Evolutionary conservation across 371 early-diverging fungal genomes (phyloP).

Genomic region (Coemansia sp.): DNA sequence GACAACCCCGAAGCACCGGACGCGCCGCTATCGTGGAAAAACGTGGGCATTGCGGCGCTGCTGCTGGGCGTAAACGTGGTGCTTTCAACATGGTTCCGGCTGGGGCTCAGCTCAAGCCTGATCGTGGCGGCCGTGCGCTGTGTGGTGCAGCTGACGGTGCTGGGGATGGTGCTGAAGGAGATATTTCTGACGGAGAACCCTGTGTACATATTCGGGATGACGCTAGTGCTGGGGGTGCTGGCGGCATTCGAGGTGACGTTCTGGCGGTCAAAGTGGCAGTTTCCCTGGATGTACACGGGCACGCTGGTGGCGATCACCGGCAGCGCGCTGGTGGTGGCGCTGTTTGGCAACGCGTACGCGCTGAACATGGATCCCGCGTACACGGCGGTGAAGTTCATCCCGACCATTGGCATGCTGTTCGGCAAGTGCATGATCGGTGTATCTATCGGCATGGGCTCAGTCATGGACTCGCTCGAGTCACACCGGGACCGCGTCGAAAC

Average conservation of each 20-base stretch:
- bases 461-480: constrained; percentile 61
- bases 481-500: constrained; percentile 74
- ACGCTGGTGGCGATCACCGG: constrained; percentile 39
- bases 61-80: constrained; percentile 47
- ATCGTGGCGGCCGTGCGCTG: constrained; percentile 56
- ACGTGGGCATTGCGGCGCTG: constrained; percentile 45
- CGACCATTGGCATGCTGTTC: constrained; percentile 82
- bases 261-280: constrained; percentile 47
- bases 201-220: constrained; percentile 45
- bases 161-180: constrained; percentile 63
- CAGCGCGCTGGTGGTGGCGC: constrained; percentile 41
- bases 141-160: constrained; percentile 43
- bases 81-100: constrained; percentile 58
- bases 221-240: constrained; percentile 32
- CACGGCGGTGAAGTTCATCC: constrained; percentile 78
- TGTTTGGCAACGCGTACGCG: constrained; percentile 55
- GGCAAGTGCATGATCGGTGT: constrained; percentile 84
- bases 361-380: constrained; percentile 74
- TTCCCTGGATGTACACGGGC: constrained; percentile 48
- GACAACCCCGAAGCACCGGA: constrained; percentile 33
- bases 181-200: constrained; percentile 68
- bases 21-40: constrained; percentile 37
- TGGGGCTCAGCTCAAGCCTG: constrained; percentile 60
- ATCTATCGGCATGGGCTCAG: constrained; percentile 72
- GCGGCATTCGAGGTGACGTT: constrained; percentile 51